Evolutionary conservation across 257 asterid genomes (phyloP), one percentile per base, ranked within the genome.

Genomic region (Marsdenia floribunda): DNA sequence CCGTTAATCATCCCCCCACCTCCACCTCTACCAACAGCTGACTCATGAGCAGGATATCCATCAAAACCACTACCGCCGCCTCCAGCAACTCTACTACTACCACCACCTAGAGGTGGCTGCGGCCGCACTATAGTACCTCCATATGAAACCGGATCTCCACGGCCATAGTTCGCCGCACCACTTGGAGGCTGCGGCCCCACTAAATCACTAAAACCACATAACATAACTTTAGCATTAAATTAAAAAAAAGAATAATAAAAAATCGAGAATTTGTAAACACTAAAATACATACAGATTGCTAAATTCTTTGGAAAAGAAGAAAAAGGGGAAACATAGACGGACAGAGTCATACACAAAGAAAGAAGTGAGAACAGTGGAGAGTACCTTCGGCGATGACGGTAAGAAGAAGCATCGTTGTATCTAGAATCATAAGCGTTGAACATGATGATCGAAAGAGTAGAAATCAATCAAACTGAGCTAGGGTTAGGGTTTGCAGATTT

Each of bases 381-480:
- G 46, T 87, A 93, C 98, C 96, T 86, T 67, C 98, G 91, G 65
- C 96, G 97, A 75, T 88, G 88, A 72, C 96, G 96, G 69, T 93
- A 93, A 55, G 98, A 91, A 75, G 80, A 74, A 64, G 88, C 83
- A 57, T 93, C 97, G 60, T 83, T 75, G 61, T 87, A 84, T 65
- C 98, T 87, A 74, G 93, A 72, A 58, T 93, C 98, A 80, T 87
- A 83, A 50, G 84, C 64, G 76, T 76, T 85, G 66, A 37, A 86
- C 96, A 93, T 88, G 81, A 93, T 88, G 81, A 49, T 72, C 35
- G 73, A 16, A 35, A 52, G 22, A 24, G 24, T 22, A 47, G 33
- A 61, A 9, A 47, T 38, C 49, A 44, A 44, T 44, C 0, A 35
- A 16, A 37, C 15, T 13, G 4, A 18, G 24, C 29, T 63, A 49